Conservation (phyloP, 225 moss, liverwort and hornwort genomes). For the Asterella californica region DNA sequence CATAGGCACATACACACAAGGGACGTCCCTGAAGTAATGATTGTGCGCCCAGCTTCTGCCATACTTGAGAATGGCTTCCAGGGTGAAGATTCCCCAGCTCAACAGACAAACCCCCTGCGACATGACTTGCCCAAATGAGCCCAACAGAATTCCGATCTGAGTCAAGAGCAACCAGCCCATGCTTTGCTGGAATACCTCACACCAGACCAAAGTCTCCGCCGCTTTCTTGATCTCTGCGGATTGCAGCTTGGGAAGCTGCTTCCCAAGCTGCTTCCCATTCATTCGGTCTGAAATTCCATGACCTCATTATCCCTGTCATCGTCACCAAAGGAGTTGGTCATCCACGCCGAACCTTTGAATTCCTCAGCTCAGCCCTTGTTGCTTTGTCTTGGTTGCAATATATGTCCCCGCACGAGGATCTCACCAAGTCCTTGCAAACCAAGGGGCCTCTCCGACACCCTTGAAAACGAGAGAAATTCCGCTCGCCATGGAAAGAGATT, state of each 20-base stretch:
- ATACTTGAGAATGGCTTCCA: slow-evolving; percentile 40
- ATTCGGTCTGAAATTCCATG: slow-evolving; percentile 27
- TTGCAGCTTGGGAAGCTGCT: slow-evolving; percentile 27
- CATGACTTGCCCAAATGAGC: slow-evolving; percentile 37
- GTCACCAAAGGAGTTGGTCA: neutral
- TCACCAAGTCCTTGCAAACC: neutral
- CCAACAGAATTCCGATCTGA: slow-evolving; percentile 36
- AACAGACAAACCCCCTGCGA: slow-evolving; percentile 30
- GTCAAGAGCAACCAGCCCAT: slow-evolving; percentile 43
- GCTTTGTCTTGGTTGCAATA: too few relatives aligned
- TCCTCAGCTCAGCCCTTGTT: neutral
- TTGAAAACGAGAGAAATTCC: neutral
- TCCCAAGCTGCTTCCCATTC: slow-evolving; percentile 49
- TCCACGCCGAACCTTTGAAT: neutral
- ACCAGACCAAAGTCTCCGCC: slow-evolving; percentile 30
- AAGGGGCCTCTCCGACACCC: neutral
- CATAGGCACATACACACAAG: slow-evolving; percentile 38
- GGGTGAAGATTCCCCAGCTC: slow-evolving; percentile 40
- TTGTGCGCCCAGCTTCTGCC: slow-evolving; percentile 37
- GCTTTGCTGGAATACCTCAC: slow-evolving; percentile 36
- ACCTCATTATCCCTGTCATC: slow-evolving; percentile 16
- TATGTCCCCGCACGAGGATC: too few relatives aligned
- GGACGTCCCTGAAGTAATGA: slow-evolving; percentile 42
- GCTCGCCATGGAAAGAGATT: neutral
- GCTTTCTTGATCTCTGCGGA: slow-evolving; percentile 32